Percentiles rank a stretch among this genome's conserved stretches.
These are phyloP conservation scores for Larix sibirica DNA, from an alignment of 83 land plant genomes.

Conservation along the genomic window DNA sequence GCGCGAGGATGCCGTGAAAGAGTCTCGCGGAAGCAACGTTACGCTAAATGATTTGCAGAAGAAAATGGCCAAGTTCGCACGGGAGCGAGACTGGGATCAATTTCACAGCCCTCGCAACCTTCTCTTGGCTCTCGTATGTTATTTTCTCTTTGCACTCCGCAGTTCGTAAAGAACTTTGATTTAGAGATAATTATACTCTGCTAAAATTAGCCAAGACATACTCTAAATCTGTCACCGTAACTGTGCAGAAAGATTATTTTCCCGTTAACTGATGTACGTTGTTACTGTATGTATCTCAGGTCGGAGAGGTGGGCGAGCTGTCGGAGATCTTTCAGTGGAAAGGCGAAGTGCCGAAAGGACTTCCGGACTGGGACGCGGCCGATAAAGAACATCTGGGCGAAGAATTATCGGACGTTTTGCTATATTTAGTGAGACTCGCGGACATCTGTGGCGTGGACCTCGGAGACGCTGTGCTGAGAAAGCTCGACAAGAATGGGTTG, in stretches of 20 bases:
- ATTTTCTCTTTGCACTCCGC: too few species aligned
- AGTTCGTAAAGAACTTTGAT: too few species aligned
- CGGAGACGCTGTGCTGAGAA: slow-evolving; percentile 29
- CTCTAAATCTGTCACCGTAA: too few species aligned
- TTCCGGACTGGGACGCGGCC: slow-evolving; percentile 24
- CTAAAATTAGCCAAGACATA: too few species aligned
- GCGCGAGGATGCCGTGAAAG: background rate
- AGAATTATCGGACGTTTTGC: slow-evolving; percentile 42
- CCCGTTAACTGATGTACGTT: background rate
- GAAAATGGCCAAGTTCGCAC: slow-evolving; percentile 47
- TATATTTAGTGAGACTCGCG: slow-evolving; percentile 37
- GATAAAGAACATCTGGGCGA: slow-evolving; percentile 40
- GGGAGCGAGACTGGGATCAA: slow-evolving; percentile 56
- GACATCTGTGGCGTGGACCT: slow-evolving; percentile 46
- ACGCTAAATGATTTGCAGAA: slow-evolving; percentile 29
- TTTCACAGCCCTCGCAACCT: slow-evolving; percentile 60
- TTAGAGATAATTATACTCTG: too few species aligned
- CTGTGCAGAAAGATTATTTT: too few species aligned
- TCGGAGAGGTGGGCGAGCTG: slow-evolving; percentile 13
- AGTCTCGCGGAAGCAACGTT: slow-evolving; percentile 6
- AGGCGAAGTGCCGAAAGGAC: slow-evolving; percentile 12
- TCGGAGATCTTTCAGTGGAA: slow-evolving; percentile 16
- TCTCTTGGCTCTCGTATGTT: slow-evolving; percentile 43
- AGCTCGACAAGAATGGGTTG: slow-evolving; percentile 27
- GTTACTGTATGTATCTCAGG: background rate